Conservation (phyloP, 1,284 basidiomycete species). For the Cryptococcus depauperatus region DNA sequence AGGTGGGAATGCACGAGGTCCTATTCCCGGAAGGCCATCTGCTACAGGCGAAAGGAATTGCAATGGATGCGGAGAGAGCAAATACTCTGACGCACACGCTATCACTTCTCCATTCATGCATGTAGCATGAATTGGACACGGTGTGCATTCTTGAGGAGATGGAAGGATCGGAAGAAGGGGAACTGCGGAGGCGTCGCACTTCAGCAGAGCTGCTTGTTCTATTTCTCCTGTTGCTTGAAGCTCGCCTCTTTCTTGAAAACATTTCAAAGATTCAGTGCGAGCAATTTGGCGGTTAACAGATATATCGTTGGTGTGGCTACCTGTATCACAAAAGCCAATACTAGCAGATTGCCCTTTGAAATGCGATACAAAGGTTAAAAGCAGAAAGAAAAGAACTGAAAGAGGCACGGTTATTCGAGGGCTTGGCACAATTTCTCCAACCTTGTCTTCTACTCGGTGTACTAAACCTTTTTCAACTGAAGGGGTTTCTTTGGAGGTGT, state of each 20-base stretch:
- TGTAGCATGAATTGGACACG: slow-evolving; percentile 72
- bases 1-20: slow-evolving; percentile 69
- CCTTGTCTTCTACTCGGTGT: slow-evolving; percentile 8
- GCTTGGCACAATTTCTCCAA: slow-evolving; percentile 10
- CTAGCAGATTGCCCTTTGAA: slow-evolving; percentile 54
- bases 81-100: slow-evolving; percentile 65
- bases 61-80: slow-evolving; percentile 47
- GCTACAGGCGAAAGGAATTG: slow-evolving; percentile 38
- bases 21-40: slow-evolving; percentile 69
- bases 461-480: slow-evolving; percentile 9
- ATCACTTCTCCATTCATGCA: slow-evolving; percentile 58
- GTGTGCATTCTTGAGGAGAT: slow-evolving; percentile 64
- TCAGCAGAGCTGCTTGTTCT: slow-evolving; percentile 8
- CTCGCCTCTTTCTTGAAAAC: slow-evolving; percentile 46
- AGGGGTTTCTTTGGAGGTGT: slow-evolving; percentile 3
- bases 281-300: slow-evolving; percentile 42
- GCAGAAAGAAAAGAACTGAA: slow-evolving; percentile 46
- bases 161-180: slow-evolving; percentile 50
- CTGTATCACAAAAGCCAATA: slow-evolving; percentile 76
- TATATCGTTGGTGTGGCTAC: slow-evolving; percentile 55
- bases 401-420: slow-evolving; percentile 40
- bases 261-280: slow-evolving; percentile 52
- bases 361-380: slow-evolving; percentile 45
- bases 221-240: slow-evolving; percentile 17
- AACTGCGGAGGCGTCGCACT: slow-evolving; percentile 45